Evolutionary conservation across 2,329 filamentous ascomycete species (phyloP).

Genomic region (Trichoderma arundinaceum): DNA sequence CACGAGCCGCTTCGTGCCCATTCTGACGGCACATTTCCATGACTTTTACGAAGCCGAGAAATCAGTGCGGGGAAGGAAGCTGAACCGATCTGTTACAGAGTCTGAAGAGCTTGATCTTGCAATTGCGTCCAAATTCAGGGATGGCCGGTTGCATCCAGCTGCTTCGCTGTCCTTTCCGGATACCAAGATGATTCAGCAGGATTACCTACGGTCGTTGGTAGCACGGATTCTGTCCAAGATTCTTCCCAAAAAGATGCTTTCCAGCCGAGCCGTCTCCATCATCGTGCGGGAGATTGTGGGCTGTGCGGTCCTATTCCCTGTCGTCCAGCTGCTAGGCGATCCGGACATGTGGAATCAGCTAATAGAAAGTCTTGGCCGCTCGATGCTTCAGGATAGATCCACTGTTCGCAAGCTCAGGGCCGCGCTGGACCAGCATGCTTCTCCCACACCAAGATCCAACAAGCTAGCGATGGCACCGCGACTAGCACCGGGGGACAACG

Average conservation of each 20-base stretch:
- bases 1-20: constrained; percentile 82
- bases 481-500: constrained; percentile 80
- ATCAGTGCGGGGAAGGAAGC: constrained; percentile 81
- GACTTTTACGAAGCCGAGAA: constrained; percentile 92
- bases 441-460: constrained; percentile 70
- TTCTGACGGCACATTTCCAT: constrained; percentile 85
- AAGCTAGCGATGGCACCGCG: constrained; percentile 76
- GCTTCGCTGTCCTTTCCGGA: constrained; percentile 84
- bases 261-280: constrained; percentile 79
- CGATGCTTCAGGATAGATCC: constrained; percentile 91
- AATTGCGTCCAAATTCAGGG: constrained; percentile 90
- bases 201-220: constrained; percentile 80
- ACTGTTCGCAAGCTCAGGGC: constrained; percentile 91
- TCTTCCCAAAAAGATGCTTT: constrained; percentile 74
- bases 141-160: constrained; percentile 86
- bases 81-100: constrained; percentile 90
- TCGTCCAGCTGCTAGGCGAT: constrained; percentile 80
- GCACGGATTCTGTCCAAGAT: constrained; percentile 74
- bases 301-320: constrained; percentile 85
- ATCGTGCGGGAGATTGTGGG: constrained; percentile 89
- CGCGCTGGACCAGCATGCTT: constrained; percentile 91
- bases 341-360: constrained; percentile 98
- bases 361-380: constrained; percentile 86
- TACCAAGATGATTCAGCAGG: constrained; percentile 83
- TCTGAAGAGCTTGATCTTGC: constrained; percentile 95